Conservation (phyloP, 2,329 filamentous ascomycete genomes). For the Neobulgaria alba region DNA sequence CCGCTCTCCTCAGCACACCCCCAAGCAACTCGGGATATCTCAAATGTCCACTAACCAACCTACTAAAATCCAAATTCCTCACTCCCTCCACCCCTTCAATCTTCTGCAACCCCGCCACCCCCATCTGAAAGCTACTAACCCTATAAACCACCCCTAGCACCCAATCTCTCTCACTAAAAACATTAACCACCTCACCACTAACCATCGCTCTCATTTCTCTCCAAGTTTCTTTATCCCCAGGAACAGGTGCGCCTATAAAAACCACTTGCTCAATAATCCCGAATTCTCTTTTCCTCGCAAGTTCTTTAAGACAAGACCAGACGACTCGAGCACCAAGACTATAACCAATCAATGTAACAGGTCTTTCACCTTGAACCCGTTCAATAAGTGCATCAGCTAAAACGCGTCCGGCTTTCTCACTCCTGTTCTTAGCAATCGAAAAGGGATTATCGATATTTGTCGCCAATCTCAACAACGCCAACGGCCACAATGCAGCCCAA, state of each 20-base stretch:
- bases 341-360: constrained; percentile 53
- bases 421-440: constrained; percentile 46
- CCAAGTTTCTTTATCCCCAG: constrained; percentile 66
- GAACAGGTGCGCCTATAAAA: constrained; percentile 73
- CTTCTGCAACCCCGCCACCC: constrained; percentile 74
- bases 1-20: constrained; percentile 54
- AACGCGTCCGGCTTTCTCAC: constrained; percentile 53
- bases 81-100: constrained; percentile 57
- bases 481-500: constrained; percentile 40
- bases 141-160: constrained; percentile 84
- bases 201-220: constrained; percentile 69
- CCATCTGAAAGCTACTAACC: constrained; percentile 70
- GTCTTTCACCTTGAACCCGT: constrained; percentile 61
- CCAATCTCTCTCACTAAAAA: constrained; percentile 80
- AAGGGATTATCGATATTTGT: constrained; percentile 53
- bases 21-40: constrained; percentile 60
- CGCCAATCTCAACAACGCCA: constrained; percentile 42
- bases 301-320: constrained; percentile 50
- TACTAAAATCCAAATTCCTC: constrained; percentile 47
- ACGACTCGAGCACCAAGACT: constrained; percentile 55
- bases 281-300: constrained; percentile 54
- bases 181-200: constrained; percentile 77
- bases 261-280: constrained; percentile 59
- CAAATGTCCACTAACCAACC: constrained; percentile 58
- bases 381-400: constrained; percentile 63